These are phyloP conservation scores for Wickerhamia fluorescens DNA, from an alignment of 805 yeast genomes.

Conservation along the genomic window DNA sequence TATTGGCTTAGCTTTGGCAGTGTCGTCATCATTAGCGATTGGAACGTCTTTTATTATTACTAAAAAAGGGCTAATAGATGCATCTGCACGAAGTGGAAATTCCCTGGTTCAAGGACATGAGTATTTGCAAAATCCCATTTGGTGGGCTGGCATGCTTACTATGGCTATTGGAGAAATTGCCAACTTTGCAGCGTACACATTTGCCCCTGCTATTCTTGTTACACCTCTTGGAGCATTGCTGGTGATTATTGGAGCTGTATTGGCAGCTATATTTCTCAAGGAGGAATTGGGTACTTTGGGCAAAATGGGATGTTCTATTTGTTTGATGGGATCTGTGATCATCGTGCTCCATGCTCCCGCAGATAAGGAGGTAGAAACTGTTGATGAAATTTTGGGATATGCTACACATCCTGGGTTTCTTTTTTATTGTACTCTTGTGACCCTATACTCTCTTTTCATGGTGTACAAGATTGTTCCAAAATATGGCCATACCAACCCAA, in stretches of 20 bases:
- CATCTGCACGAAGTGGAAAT: constrained; percentile 44
- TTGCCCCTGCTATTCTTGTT: constrained; percentile 89
- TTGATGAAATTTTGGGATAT: constrained; percentile 76
- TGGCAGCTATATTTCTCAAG: constrained; percentile 76
- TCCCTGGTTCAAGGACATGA: constrained; percentile 61
- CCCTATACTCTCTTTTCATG: constrained; percentile 65
- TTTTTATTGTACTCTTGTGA: constrained; percentile 56
- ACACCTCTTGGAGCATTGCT: constrained; percentile 89
- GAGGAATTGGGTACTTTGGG: constrained; percentile 87
- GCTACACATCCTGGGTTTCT: constrained; percentile 76
- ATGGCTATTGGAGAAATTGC: constrained; percentile 92
- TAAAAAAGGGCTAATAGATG: constrained; percentile 74
- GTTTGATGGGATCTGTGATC: constrained; percentile 80
- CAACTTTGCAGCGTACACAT: constrained; percentile 89
- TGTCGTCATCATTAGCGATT: constrained; percentile 80
- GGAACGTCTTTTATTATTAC: constrained; percentile 89
- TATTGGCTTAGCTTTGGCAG: constrained; percentile 82
- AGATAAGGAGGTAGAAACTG: constrained; percentile 83
- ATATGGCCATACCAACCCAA: constrained; percentile 75
- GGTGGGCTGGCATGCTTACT: constrained; percentile 91
- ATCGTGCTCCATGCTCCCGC: constrained; percentile 90
- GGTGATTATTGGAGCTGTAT: constrained; percentile 85
- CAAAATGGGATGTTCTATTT: constrained; percentile 87
- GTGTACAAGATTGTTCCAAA: constrained; percentile 77
- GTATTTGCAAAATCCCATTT: constrained; percentile 75